Base-by-base conservation (phyloP, 2,329 filamentous ascomycete genomes). In the Nigrospora oryzae region DNA sequence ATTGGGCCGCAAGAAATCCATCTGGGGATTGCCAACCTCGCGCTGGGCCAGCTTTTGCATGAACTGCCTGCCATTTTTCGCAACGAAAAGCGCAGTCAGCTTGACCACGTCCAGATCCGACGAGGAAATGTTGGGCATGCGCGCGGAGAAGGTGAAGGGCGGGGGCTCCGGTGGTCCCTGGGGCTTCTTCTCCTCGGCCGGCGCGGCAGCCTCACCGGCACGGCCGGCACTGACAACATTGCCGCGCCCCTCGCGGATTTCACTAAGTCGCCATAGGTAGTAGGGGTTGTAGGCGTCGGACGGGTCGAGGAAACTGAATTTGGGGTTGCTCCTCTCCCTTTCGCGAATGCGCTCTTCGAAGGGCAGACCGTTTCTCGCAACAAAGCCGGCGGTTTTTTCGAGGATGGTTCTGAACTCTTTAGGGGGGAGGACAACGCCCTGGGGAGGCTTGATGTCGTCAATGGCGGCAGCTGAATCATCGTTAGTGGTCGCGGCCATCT, bases 71-170 rank as follows among this genome's bases (percentile, higher is more conserved):
- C 93, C 93, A 58, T 95, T 91, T 66, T 91, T 90, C 43, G 93
- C 93, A 41, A 91, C 89, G 65, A 93, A 96, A 23, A 95, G 73
- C 16, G 93, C 93, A 33, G 91, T 95, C 59, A 95, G 67, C 45
- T 78, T 74, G 45, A 85, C 73, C 41, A 83, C 73, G 54, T 84
- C 80, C 51, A 97, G 70, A 73, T 98, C 93, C 65, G 95, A 87
- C 52, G 94, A 89, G 66, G 85, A 95, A 68, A 98, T 95, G 54
- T 90, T 91, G 46, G 93, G 93, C 88, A 97, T 95, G 62, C 90
- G 86, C 55, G 93, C 90, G 45, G 89, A 95, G 69, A 96, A 98
- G 54, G 86, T 80, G 60, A 94, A 97, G 56, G 90, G 85, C 46
- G 86, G 79, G 14, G 93, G 93, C 58, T 90, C 82, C 37, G 84